Base-by-base conservation (phyloP, 2,329 filamentous ascomycete genomes). In the Pestalotiopsis sp. region DNA sequence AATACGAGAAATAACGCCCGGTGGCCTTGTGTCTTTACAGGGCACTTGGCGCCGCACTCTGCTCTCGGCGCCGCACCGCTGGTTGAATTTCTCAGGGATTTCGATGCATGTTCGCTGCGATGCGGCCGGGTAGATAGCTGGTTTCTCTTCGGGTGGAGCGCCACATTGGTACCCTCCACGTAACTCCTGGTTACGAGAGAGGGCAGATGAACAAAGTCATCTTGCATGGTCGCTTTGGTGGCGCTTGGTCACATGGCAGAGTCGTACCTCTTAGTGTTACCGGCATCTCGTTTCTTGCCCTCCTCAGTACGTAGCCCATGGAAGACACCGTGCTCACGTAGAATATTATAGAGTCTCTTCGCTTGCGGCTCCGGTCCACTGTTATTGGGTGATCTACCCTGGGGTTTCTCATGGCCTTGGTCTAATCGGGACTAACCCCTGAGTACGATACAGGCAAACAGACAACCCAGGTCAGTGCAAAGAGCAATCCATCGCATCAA, bases 181-280 rank as follows among this genome's bases (percentile, higher is more conserved):
- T 20, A 35, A n/a, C 30, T 35, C 7, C 30, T 35, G 30, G 30
- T 35, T 9, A 9, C 30, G 1, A 10, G 11, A 24, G 20, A 35
- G 14, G 30, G 35, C 24, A 14, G 20, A 39, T 17, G 14, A 30
- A 26, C 26, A 59, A 59, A 26, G 4, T 1, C 9, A 26, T 5
- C 26, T 61, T 35, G 58, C 30, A 61, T 35, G 26, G 44, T 52
- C 20, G 20, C 44, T 20, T 52, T 52, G 14, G 26, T 61, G 58
- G 58, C 58, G 58, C 58, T 61, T 20, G 58, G 58, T 52, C 58
- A 61, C 58, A 61, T 61, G 26, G 58, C 58, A 61, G 13, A 20
- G 58, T 61, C 30, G 35, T 30, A 60, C 30, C 57, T 26, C 58
- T 14, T 11, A 11, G 14, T 35, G 26, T 61, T 20, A 26, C 30